Evolutionary conservation across 2,329 filamentous ascomycete genomes (phyloP).

Genomic region (Arthrinium phaeospermum): DNA sequence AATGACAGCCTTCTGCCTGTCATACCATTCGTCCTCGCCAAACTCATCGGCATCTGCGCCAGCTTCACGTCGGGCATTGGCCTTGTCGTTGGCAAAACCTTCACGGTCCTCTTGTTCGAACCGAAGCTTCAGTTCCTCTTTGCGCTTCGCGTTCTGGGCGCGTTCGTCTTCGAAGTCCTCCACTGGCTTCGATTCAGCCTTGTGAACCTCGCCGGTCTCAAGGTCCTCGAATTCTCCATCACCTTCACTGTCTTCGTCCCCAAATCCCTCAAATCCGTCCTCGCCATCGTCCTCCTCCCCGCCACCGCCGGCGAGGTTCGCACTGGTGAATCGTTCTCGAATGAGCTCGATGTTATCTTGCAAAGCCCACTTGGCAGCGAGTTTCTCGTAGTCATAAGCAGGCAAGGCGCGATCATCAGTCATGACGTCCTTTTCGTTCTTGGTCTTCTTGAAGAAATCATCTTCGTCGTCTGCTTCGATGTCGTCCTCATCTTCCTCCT

Average conservation of each 20-base stretch:
- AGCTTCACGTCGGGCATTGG: conserved; percentile 73
- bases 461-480: conserved; percentile 63
- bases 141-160: conserved; percentile 86
- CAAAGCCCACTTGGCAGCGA: conserved; percentile 86
- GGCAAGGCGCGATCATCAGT: conserved; percentile 84
- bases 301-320: conserved; percentile 62
- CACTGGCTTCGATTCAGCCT: conserved; percentile 48
- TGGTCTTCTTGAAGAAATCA: conserved; percentile 69
- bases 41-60: conserved; percentile 74
- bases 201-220: conserved; percentile 73
- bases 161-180: conserved; percentile 83
- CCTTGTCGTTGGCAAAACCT: conserved; percentile 90
- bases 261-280: conserved; percentile 46
- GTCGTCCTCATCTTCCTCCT: conserved; percentile 64
- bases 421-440: conserved; percentile 69
- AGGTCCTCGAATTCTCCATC: conserved; percentile 87
- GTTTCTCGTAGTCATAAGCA: conserved; percentile 76
- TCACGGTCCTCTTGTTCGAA: conserved; percentile 99
- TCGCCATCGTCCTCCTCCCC: conserved; percentile 62
- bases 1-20: conserved; percentile 90
- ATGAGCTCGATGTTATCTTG: conserved; percentile 78
- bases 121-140: conserved; percentile 91
- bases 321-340: conserved; percentile 75
- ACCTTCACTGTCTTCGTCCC: conserved; percentile 69
- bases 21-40: conserved; percentile 98